A percentile compares a stretch with the other conserved stretches of the same genome.
These are phyloP conservation scores for Acanthochlamys bracteata DNA, from an alignment of 106 monocot genomes.

Conservation along the genomic window DNA sequence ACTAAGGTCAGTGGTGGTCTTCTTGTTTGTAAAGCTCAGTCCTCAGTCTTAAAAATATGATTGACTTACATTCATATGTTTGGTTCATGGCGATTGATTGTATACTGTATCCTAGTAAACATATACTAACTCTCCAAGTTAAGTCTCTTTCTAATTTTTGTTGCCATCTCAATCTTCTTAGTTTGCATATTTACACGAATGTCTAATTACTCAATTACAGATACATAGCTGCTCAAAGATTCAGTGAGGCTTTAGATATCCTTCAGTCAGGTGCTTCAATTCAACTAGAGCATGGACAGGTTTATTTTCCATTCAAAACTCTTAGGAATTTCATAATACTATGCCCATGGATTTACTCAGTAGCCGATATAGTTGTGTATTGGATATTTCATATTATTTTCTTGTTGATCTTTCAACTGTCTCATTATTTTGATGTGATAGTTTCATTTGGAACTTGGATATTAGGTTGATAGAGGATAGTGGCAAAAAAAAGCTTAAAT, in stretches of 20 bases:
- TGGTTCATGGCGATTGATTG: background rate
- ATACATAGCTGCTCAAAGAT: slow-evolving; percentile 58
- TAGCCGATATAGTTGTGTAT: too few relatives aligned
- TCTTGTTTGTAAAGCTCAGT: too few relatives aligned
- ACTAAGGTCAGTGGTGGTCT: too few relatives aligned
- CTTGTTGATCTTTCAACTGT: too few relatives aligned
- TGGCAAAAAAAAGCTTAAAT: too few relatives aligned
- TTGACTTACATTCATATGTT: background rate
- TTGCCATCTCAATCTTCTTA: background rate
- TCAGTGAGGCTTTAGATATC: slow-evolving; percentile 59
- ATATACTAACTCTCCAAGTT: background rate
- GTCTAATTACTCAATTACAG: slow-evolving; percentile 18
- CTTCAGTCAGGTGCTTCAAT: slow-evolving; percentile 78
- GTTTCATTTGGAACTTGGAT: too few relatives aligned
- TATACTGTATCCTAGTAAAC: background rate
- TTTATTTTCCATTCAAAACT: slow-evolving; percentile 14
- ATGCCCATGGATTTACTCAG: too few relatives aligned
- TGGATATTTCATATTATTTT: too few relatives aligned
- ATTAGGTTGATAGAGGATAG: too few relatives aligned
- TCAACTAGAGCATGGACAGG: slow-evolving; percentile 73
- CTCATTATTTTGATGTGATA: too few relatives aligned
- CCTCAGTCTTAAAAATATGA: too few relatives aligned
- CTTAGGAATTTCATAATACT: background rate
- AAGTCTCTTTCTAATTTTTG: background rate
- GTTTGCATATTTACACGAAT: background rate